These are phyloP conservation scores for Gardenia jasminoides DNA, from an alignment of 257 asterid species.

Conservation along the genomic window DNA sequence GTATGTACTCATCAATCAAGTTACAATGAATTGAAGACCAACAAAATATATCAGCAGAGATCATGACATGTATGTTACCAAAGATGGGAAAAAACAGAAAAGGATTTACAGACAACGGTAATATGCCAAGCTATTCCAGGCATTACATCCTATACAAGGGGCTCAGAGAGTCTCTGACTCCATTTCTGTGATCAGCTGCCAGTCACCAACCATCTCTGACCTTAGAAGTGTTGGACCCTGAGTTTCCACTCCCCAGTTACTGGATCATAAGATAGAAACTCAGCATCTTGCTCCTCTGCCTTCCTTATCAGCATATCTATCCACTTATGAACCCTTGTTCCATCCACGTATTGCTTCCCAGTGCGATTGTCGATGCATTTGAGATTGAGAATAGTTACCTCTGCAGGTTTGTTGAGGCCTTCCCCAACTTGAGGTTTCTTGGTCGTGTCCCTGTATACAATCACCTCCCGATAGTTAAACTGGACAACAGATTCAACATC, in stretches of 20 bases:
- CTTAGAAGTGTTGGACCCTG: constrained; percentile 57
- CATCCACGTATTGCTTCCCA: constrained; percentile 54
- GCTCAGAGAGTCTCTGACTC: not conserved
- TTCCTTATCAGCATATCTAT: constrained; percentile 60
- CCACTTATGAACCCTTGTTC: constrained; percentile 60
- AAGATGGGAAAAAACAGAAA: not conserved
- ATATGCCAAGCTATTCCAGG: not conserved
- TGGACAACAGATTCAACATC: constrained; percentile 71
- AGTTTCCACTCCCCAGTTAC: constrained; percentile 80
- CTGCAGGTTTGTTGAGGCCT: constrained; percentile 83
- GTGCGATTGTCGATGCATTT: constrained; percentile 63
- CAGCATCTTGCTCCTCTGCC: constrained; percentile 69
- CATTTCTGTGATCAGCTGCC: not conserved
- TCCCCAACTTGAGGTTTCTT: constrained; percentile 78
- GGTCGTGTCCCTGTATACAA: constrained; percentile 65
- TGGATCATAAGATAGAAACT: constrained; percentile 72
- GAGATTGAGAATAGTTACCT: constrained; percentile 72
- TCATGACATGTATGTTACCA: not conserved
- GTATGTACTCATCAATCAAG: no score
- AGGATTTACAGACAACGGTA: not conserved
- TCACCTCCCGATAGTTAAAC: constrained; percentile 61
- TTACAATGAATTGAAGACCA: not conserved
- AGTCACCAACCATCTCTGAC: not conserved
- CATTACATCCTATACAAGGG: not conserved
- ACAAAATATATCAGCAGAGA: not conserved